Base-by-base conservation (phyloP, 352 stramenopile genomes). In the Phytophthora cajani region DNA sequence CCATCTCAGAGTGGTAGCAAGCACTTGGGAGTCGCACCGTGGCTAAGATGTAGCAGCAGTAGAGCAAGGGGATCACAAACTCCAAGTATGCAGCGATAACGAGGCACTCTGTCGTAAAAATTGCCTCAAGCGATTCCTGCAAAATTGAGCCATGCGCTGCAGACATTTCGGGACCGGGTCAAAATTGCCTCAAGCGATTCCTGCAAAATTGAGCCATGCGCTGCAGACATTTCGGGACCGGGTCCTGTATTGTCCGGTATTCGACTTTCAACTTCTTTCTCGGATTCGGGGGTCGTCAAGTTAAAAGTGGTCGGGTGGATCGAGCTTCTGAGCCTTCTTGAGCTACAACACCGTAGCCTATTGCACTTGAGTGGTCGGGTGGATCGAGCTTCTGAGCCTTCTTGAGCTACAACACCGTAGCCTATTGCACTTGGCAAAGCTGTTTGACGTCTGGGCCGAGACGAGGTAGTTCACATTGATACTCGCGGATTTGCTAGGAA, bases 21-120 rank as follows among this genome's bases (percentile, higher is more conserved):
- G 47, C n/a, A 19, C 47, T 53, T 2, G 47, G 47, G 17, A 53
- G 47, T 27, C 19, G 47, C 27, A 53, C 47, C 47, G 32, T 32
- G 19, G 27, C 21, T 32, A 53, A 30, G 4, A 53, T 53, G 47
- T 53, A 53, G 21, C 19, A 25, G 21, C 47, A 53, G 16, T 53
- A 53, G 0, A 53, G 21, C 21, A 53, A 53, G 9, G 47, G 21
- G 9, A 53, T 53, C 12, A 17, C 47, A 53, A 53, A 53, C 47
- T 53, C 47, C 3, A 53, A n/a, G 47, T 53, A 53, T 1, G 47
- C 47, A 17, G 47, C 19, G 47, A 53, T 53, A 11, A 53, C 19
- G 21, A 53, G n/a, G 19, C 47, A 53, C 21, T 53, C 47, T 9
- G 47, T 53, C 17, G 47, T 53, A 19, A 53, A 53, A 30, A 53